phyloP scores from a whole-genome alignment of 345 rosid genomes.

The Linum lewisii region DNA sequence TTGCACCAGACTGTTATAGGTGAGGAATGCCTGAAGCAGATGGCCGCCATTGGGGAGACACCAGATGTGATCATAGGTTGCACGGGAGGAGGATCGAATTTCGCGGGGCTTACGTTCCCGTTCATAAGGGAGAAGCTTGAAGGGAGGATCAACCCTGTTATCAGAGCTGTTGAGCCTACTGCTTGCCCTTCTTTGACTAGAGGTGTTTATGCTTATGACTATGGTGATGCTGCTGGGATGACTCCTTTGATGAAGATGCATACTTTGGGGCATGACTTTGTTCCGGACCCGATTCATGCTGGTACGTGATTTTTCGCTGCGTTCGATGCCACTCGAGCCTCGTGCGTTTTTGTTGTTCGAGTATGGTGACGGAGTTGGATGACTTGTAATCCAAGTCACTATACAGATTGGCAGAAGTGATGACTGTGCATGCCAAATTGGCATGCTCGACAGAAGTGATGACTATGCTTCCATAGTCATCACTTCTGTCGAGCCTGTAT shows the following conservation, averaged over 20 bases:
- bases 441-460: too few species aligned
- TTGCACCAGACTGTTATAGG: conserved; percentile 91
- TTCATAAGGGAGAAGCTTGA: conserved; percentile 81
- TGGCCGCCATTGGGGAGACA: conserved; percentile 73
- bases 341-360: too few species aligned
- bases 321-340: too few species aligned
- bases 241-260: conserved; percentile 99
- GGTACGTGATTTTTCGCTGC: conserved; percentile 42
- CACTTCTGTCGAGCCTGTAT: too few species aligned
- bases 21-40: conserved; percentile 76
- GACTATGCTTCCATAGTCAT: too few species aligned
- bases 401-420: too few species aligned
- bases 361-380: too few species aligned
- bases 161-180: conserved; percentile 78
- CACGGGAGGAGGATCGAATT: conserved; percentile 93
- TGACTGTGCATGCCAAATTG: too few species aligned
- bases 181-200: conserved; percentile 88
- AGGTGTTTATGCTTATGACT: conserved; percentile 87
- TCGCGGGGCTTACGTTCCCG: conserved; percentile 87
- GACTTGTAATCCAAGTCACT: too few species aligned
- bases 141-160: conserved; percentile 71
- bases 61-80: conserved; percentile 91
- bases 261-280: conserved; percentile 90
- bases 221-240: conserved; percentile 77
- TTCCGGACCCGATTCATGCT: conserved; percentile 95